A percentile compares a stretch with the other conserved stretches of the same genome.
These are phyloP conservation scores for Lactarius psammicola DNA, from an alignment of 768 basidiomycete species.

Conservation along the genomic window DNA sequence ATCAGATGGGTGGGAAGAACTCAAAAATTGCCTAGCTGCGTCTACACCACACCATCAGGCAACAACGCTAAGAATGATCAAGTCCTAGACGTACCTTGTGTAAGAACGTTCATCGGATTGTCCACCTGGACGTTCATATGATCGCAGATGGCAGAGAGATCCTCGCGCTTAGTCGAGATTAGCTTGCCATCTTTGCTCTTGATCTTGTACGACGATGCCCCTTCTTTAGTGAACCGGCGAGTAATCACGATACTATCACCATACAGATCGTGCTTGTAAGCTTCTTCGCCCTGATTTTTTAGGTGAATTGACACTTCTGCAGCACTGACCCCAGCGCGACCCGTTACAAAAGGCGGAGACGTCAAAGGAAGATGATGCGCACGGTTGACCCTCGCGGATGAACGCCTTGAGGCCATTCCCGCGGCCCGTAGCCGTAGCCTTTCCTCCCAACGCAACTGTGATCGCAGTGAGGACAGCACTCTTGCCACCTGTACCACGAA, in stretches of 20 bases:
- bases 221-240: slow-evolving; percentile 75
- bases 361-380: slow-evolving; percentile 32
- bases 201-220: slow-evolving; percentile 79
- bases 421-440: slow-evolving; percentile 87
- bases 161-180: slow-evolving; percentile 76
- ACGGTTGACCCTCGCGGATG: slow-evolving; percentile 82
- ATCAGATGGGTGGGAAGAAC: slow-evolving; percentile 72
- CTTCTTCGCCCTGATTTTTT: slow-evolving; percentile 90
- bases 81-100: slow-evolving; percentile 55
- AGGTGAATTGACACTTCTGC: slow-evolving; percentile 77
- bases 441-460: slow-evolving; percentile 90
- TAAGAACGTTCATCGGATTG: slow-evolving; percentile 93
- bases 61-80: background rate
- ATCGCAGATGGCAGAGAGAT: slow-evolving; percentile 85
- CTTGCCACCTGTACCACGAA: slow-evolving; percentile 68
- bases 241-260: slow-evolving; percentile 83
- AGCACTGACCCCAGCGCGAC: slow-evolving; percentile 41
- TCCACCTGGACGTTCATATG: slow-evolving; percentile 97
- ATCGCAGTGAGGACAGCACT: slow-evolving; percentile 93
- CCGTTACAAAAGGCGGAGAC: slow-evolving; percentile 5
- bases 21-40: slow-evolving; percentile 63
- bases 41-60: slow-evolving; percentile 10
- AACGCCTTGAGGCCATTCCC: slow-evolving; percentile 82
- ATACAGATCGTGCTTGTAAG: slow-evolving; percentile 81
- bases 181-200: slow-evolving; percentile 61